Percentiles rank a stretch among this genome's conserved stretches.
These are phyloP conservation scores for Aspergillus quadrilineatus DNA, from an alignment of 2,329 filamentous ascomycete species.

Conservation along the genomic window DNA sequence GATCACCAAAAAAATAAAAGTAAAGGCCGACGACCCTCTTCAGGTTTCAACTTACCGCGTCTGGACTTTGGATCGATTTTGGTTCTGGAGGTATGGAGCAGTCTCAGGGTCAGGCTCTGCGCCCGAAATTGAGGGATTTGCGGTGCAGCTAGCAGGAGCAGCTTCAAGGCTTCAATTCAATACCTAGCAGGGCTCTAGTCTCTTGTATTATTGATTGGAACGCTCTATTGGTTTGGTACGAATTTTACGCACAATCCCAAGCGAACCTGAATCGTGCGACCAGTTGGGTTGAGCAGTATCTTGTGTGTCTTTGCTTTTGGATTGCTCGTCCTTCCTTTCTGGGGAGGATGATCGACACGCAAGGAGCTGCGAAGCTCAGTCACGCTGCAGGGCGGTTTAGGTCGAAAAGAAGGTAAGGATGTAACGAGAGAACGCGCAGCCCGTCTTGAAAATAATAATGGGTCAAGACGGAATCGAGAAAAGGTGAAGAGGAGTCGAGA, in stretches of 20 bases:
- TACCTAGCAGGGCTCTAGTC: conserved; percentile 4
- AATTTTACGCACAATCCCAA: conserved; percentile 20
- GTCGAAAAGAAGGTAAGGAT: conserved; percentile 2
- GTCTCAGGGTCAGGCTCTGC: background rate
- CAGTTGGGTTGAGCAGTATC: conserved; percentile 8
- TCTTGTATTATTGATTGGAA: conserved; percentile 16
- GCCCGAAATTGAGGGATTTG: conserved; percentile 11
- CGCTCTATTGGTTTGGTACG: conserved; percentile 9
- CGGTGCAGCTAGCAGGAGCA: conserved; percentile 7
- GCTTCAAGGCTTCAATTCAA: background rate
- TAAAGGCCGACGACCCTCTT: conserved; percentile 3
- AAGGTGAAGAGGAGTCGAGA: conserved; percentile 1
- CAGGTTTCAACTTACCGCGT: conserved; percentile 8
- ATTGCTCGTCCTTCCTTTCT: conserved; percentile 15
- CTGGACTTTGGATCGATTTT: background rate
- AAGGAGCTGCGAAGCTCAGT: conserved; percentile 18
- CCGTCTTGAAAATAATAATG: background rate
- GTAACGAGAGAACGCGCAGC: background rate
- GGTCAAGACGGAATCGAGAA: background rate
- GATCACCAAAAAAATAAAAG: conserved; percentile 5
- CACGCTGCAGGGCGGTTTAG: conserved; percentile 4
- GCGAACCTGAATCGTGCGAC: conserved; percentile 18
- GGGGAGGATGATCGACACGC: conserved; percentile 26
- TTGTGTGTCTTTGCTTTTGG: conserved; percentile 7
- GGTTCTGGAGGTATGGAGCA: background rate